Percentiles rank a stretch among this genome's conserved stretches.
Conservation (phyloP, 1,139 yeast genomes). For the Candida sojae region DNA sequence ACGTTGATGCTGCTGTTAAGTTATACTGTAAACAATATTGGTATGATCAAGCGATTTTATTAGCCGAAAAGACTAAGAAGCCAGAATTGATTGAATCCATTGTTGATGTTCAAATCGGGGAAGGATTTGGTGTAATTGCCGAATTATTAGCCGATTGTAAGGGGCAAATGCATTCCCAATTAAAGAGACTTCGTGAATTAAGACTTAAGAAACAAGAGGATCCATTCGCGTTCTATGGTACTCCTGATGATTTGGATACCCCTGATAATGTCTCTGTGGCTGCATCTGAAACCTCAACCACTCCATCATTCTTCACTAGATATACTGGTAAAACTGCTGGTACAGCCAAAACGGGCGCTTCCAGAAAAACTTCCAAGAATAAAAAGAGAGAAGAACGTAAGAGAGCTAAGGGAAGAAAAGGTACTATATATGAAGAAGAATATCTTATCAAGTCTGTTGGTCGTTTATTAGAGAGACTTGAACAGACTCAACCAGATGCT, state of each 20-base stretch:
- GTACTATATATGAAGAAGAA: slow-evolving; percentile 96
- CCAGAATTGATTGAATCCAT: slow-evolving; percentile 54
- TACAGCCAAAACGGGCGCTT: slow-evolving; percentile 95
- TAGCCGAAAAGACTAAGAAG: slow-evolving; percentile 49
- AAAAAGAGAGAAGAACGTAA: slow-evolving; percentile 94
- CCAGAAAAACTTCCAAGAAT: slow-evolving; percentile 88
- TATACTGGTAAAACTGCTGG: slow-evolving; percentile 96
- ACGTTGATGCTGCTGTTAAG: slow-evolving; percentile 62
- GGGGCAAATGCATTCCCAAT: slow-evolving; percentile 80
- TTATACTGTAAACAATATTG: slow-evolving; percentile 74
- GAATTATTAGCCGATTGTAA: slow-evolving; percentile 91
- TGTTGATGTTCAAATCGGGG: slow-evolving; percentile 75
- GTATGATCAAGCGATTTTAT: slow-evolving; percentile 74
- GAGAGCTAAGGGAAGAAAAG: slow-evolving; percentile 95
- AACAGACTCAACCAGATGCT: slow-evolving; percentile 76
- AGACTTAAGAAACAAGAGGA: slow-evolving; percentile 80
- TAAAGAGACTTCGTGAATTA: slow-evolving; percentile 79
- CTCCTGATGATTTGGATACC: slow-evolving; percentile 64
- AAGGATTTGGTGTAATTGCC: slow-evolving; percentile 84
- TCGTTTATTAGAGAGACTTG: slow-evolving; percentile 80
- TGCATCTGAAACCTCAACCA: slow-evolving; percentile 89
- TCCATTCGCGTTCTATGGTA: slow-evolving; percentile 81
- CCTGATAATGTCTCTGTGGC: slow-evolving; percentile 96
- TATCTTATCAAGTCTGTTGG: slow-evolving; percentile 87
- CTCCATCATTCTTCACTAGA: slow-evolving; percentile 90